phyloP scores from a whole-genome alignment of 768 basidiomycete species.

The Mycena capillaripes region DNA sequence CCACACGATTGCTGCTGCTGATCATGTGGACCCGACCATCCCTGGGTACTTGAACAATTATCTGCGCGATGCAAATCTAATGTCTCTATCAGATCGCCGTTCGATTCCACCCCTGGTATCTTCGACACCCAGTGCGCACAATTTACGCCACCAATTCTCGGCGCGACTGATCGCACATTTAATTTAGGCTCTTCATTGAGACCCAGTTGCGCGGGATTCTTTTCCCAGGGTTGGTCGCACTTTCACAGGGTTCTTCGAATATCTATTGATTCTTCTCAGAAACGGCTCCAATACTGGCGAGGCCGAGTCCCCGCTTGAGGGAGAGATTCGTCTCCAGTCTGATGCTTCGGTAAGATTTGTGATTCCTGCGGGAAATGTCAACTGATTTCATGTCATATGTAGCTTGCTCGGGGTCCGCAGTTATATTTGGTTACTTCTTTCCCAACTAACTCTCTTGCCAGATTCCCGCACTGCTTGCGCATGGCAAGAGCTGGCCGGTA shows the following conservation, averaged over 20 bases:
- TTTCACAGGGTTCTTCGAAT: slow-evolving; percentile 20
- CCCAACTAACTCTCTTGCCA: slow-evolving; percentile 36
- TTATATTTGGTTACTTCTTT: slow-evolving; percentile 39
- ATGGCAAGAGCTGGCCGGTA: slow-evolving; percentile 51
- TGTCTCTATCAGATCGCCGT: slow-evolving; percentile 40
- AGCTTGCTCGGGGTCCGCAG: slow-evolving; percentile 37
- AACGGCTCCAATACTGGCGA: slow-evolving; percentile 40
- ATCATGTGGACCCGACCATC: slow-evolving; percentile 39
- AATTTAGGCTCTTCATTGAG: slow-evolving; percentile 47
- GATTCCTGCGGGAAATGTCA: not conserved
- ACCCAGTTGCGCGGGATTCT: slow-evolving; percentile 43
- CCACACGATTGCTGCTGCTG: slow-evolving; percentile 39
- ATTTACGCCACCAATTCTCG: not conserved
- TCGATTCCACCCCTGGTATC: slow-evolving; percentile 49
- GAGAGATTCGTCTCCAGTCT: slow-evolving; percentile 38
- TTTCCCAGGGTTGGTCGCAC: too few relatives aligned
- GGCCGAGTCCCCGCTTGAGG: slow-evolving; percentile 31
- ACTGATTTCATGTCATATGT: too few relatives aligned
- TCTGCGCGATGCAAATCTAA: not conserved
- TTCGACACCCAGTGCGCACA: slow-evolving; percentile 46
- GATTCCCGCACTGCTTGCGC: slow-evolving; percentile 53
- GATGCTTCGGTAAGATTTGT: slow-evolving; percentile 27
- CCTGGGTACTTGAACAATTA: slow-evolving; percentile 22
- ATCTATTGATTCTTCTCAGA: slow-evolving; percentile 42
- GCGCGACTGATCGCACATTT: not conserved